These are phyloP conservation scores for Populus hybrid DNA, from an alignment of 441 rosid species.

Conservation along the genomic window DNA sequence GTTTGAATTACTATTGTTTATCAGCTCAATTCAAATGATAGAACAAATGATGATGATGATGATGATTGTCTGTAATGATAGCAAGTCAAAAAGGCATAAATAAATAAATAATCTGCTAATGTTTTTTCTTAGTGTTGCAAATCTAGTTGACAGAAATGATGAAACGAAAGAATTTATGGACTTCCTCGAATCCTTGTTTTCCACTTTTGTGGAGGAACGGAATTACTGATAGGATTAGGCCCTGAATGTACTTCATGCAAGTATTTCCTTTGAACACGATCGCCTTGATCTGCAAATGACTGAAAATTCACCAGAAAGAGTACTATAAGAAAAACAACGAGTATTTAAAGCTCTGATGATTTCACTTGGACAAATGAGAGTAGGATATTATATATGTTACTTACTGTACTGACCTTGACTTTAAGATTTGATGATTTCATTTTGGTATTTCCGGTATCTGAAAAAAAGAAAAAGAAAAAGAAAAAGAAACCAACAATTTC, in stretches of 20 bases:
- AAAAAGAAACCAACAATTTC: neutral
- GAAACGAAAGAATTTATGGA: neutral
- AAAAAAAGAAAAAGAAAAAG: neutral
- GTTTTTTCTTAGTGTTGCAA: neutral
- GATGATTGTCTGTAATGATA: neutral
- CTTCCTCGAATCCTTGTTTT: conserved; percentile 1
- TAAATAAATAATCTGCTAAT: neutral
- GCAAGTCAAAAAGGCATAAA: neutral
- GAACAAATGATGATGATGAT: neutral
- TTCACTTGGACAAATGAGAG: neutral
- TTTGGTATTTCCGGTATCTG: neutral
- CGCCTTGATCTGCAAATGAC: conserved; percentile 6
- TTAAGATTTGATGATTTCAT: neutral
- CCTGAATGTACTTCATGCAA: conserved; percentile 39
- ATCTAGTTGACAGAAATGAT: neutral
- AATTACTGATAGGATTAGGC: conserved; percentile 31
- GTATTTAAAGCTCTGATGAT: neutral
- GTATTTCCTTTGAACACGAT: conserved; percentile 14
- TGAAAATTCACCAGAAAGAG: neutral
- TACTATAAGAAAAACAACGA: neutral
- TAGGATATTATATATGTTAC: neutral
- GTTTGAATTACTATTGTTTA: neutral
- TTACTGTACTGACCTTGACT: neutral
- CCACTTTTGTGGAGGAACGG: conserved; percentile 17
- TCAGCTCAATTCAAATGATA: neutral